Base-by-base conservation (phyloP, 1,139 yeast genomes). In the Suhomyces panamericanus region DNA sequence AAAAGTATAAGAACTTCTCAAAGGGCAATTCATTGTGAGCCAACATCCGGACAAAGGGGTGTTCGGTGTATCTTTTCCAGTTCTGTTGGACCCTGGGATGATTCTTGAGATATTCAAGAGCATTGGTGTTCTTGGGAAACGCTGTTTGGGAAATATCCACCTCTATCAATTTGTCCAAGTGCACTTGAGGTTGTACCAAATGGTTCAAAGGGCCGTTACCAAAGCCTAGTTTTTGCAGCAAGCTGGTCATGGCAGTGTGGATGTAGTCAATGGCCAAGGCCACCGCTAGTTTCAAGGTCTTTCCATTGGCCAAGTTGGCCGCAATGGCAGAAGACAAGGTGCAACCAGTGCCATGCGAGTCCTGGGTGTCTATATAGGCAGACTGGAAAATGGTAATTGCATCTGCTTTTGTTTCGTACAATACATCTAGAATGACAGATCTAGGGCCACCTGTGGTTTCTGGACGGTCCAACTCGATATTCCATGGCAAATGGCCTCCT, bases 261-360 rank as follows among this genome's bases (percentile, higher is more conserved):
- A 88, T 83, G 56, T 79, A 90, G 49, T 77, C 78, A 43, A 87
- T 78, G 0, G 85, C 78, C 20, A 76, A 66, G 7, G 72, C 71
- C 7, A 87, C 75, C 0, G 96, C 70, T 4, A 70, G 73, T 2
- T 57, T 52, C 10, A 87, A 55, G 0, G 69, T 32, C 30, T 57
- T 51, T 0, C 81, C 83, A 35, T 69, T 70, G 2, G 96, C 91
- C 38, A 88, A 54, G 54, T 86, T 82, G 1, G 95, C 81, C 0
- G 95, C 85, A 53, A 90, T 84, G 0, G 96, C 77, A 1, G 96
- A 83, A 0, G 96, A 83, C 41, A 90, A 69, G 0, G 96, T 87
- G 62, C 97, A 90, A 0, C 97, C 97, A 1, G 96, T 88, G 9
- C 97, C 97, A 61, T 90, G 97, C 0, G 90, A 82, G 55, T 83